Base-by-base conservation (phyloP, 2,329 filamentous ascomycete species). In the Penicillium palitans region DNA sequence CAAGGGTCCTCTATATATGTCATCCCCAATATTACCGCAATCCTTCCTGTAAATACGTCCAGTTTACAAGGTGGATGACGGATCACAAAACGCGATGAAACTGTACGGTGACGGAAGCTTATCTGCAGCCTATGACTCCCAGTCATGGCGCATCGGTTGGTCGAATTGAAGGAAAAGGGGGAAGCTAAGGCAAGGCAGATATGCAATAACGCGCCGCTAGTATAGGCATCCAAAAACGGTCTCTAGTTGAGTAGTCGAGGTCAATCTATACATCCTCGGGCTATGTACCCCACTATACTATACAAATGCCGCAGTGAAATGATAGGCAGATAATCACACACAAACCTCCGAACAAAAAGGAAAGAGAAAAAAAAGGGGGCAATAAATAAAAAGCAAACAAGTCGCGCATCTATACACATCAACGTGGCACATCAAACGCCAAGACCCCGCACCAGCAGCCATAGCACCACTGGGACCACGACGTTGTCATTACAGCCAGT, bases 401-500 rank as follows among this genome's bases (percentile, higher is more conserved):
- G 31, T 48, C 42, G 37, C 29, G 37, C 37, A 54, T 37, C 13
- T 42, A 48, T 54, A 54, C 21, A 59, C 33, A 56, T 37, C 55
- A 54, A 47, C 35, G 37, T 42, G 52, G 40, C 50, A 31, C 45
- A 60, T 72, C 60, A 71, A 48, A 73, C 57, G 40, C 70, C 83
- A 60, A 93, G 75, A 21, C 90, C 91, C 76, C 93, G 90, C 40
- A 96, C 92, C 68, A 96, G 87, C 59, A 93, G 84, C 95, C 95
- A 99, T 60, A 99, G 78, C 51, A 96, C 87, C 57, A 99, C 86
- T 4, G 95, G 95, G 63, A 98, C 93, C 63, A 98, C 88, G 19
- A 99, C 95, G 80, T 99, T 99, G 81, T 99, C 95, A 75, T 99
- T 99, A 31, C 93, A 95, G 2, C 95, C 95, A 15, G 95, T 98